A percentile compares a stretch with the other conserved stretches of the same genome.
phyloP scores from a whole-genome alignment of 345 rosid species.

The Isatis tinctoria region DNA sequence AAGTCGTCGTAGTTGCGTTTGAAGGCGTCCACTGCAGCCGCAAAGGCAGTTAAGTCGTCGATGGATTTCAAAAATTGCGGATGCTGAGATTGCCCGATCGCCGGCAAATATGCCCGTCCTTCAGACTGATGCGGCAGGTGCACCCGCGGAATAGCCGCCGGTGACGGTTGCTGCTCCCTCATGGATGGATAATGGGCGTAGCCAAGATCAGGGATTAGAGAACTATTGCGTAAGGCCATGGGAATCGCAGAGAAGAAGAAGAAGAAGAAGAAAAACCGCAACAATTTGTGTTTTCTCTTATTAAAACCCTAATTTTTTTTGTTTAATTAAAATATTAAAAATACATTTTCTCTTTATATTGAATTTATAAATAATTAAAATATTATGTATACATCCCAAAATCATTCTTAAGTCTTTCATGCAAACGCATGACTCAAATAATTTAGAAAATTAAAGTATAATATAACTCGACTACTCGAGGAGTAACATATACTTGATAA shows the following conservation, averaged over 20 bases:
- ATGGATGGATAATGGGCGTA: background rate
- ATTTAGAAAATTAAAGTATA: background rate
- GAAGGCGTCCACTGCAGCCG: conserved; percentile 43
- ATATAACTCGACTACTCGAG: background rate
- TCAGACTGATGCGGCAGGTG: background rate
- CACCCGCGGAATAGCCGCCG: background rate
- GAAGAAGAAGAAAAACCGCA: too few species aligned
- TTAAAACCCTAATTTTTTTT: conserved; percentile 2
- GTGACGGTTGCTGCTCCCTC: background rate
- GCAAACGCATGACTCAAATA: background rate
- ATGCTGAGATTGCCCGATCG: background rate
- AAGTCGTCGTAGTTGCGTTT: conserved; percentile 46
- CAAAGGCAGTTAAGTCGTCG: conserved; percentile 32
- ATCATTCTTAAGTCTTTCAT: background rate
- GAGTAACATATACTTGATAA: background rate
- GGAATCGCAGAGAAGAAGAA: background rate
- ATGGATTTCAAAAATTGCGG: conserved; percentile 41
- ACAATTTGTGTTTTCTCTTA: background rate
- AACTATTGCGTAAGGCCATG: background rate
- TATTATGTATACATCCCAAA: background rate
- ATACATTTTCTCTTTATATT: too few species aligned
- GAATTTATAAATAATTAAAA: too few species aligned
- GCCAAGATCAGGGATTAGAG: background rate
- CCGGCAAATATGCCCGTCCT: background rate
- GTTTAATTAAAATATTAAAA: too few species aligned